Base-by-base conservation (phyloP, 2,329 filamentous ascomycete species). In the Mycocentrospora acerina region DNA sequence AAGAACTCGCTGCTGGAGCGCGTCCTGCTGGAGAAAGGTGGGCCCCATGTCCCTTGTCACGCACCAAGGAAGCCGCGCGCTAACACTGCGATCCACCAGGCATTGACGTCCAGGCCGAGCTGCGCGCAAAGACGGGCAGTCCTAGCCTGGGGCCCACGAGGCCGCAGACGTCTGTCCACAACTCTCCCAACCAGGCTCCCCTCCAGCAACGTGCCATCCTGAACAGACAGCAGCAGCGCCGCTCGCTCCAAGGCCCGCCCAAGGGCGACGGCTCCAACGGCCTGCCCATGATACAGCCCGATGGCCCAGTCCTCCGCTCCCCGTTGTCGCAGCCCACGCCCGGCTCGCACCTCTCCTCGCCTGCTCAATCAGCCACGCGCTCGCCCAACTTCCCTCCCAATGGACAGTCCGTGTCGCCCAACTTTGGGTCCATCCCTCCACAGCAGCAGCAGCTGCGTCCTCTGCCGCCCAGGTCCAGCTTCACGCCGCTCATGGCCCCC, bases 1-100 rank as follows among this genome's bases (percentile, higher is more conserved):
- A 97, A 97, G 75, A 98, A 97, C 69, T 97, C 93, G 27, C 76
- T 97, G 32, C 79, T 98, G 24, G 93, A 98, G 72, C 83, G 93
- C 42, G 95, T 98, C 61, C 79, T 98, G 36, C 79, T 98, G 25
- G 93, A 98, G 72, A 97, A 97, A 78, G 90, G 90, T 93, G 71
- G 40, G 24, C 40, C 24, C 36, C 25, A n/a, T n/a, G n/a, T 19
- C 37, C 41, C 32, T 32, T 37, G 40, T 31, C 32, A 15, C 25
- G 14, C 18, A 25, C 32, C 27, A 35, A 37, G 29, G 25, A 17
- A n/a, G 7, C 39, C 37, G 30, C 19, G 31, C 43, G 46, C 58
- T 61, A 44, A 60, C 48, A 16, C 33, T 5, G 14, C 40, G 35
- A 41, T 48, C 35, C 35, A 41, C 42, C 49, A 94, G 90, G 90